phyloP scores from a whole-genome alignment of 2,329 filamentous ascomycete genomes.

The Pseudocercospora fijiensis region DNA sequence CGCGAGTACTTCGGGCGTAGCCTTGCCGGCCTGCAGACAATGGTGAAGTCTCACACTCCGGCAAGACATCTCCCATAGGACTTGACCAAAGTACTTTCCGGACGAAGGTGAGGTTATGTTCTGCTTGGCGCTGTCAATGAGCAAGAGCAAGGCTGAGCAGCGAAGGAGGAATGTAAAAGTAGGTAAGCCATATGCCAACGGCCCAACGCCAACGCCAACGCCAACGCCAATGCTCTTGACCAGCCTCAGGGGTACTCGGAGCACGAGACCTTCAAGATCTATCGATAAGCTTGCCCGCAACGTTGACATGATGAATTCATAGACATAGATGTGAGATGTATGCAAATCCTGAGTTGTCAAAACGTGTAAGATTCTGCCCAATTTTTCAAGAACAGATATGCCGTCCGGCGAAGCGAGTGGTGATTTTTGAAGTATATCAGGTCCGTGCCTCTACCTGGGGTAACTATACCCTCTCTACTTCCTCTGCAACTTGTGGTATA shows the following conservation, averaged over 20 bases:
- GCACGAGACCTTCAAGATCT: background rate
- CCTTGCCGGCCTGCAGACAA: background rate
- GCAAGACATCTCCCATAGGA: background rate
- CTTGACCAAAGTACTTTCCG: background rate
- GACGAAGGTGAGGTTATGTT: background rate
- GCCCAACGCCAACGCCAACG: too few species aligned
- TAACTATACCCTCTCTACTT: too few species aligned
- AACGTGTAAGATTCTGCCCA: background rate
- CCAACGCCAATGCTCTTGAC: background rate
- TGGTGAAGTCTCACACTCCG: background rate
- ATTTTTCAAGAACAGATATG: background rate
- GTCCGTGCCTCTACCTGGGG: too few species aligned
- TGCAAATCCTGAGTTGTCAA: too few species aligned
- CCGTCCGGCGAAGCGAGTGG: background rate
- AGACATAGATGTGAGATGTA: background rate
- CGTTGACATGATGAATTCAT: background rate
- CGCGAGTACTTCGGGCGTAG: background rate
- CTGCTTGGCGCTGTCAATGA: background rate
- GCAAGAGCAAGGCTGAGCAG: background rate
- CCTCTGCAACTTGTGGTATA: too few species aligned
- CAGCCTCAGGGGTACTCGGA: background rate
- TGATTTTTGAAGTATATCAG: too few species aligned
- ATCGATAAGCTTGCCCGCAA: background rate
- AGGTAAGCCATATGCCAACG: background rate
- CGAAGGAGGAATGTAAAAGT: background rate